Evolutionary conservation across 2,329 filamentous ascomycete species (phyloP).

Genomic region (Fusarium abutilonis): DNA sequence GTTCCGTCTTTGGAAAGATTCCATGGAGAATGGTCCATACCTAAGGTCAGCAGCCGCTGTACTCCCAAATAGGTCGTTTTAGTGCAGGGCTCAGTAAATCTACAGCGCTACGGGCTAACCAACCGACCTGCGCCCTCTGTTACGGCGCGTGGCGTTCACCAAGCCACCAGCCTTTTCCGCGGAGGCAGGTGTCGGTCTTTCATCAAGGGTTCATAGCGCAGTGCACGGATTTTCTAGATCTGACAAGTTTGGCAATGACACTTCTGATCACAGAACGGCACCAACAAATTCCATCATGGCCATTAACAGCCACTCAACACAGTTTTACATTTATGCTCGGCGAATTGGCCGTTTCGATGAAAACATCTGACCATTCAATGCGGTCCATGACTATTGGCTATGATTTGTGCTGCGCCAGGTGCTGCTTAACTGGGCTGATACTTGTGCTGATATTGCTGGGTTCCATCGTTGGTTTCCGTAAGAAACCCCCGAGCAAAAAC

Average conservation of each 20-base stretch:
- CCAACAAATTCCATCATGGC: constrained; percentile 1
- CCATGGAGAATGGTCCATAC: too few relatives aligned
- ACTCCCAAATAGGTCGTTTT: too few relatives aligned
- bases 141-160: constrained; percentile 7
- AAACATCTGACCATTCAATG: constrained; percentile 6
- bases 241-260: neutral
- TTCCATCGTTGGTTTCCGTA: constrained; percentile 8
- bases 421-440: neutral
- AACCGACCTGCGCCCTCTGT: neutral
- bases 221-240: too few relatives aligned
- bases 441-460: constrained; percentile 11
- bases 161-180: constrained; percentile 5
- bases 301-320: constrained; percentile 1
- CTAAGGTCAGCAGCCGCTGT: too few relatives aligned
- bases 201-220: too few relatives aligned
- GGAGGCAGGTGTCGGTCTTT: neutral
- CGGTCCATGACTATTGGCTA: constrained; percentile 7
- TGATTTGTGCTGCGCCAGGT: constrained; percentile 30
- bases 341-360: constrained; percentile 4
- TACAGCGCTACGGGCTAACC: neutral
- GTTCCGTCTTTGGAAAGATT: too few relatives aligned
- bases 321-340: constrained; percentile 2
- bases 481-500: constrained; percentile 11
- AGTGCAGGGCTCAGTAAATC: too few relatives aligned
- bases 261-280: constrained; percentile 10